Evolutionary conservation across 2,329 filamentous ascomycete species (phyloP).

Genomic region (Leptodontidium sp.): DNA sequence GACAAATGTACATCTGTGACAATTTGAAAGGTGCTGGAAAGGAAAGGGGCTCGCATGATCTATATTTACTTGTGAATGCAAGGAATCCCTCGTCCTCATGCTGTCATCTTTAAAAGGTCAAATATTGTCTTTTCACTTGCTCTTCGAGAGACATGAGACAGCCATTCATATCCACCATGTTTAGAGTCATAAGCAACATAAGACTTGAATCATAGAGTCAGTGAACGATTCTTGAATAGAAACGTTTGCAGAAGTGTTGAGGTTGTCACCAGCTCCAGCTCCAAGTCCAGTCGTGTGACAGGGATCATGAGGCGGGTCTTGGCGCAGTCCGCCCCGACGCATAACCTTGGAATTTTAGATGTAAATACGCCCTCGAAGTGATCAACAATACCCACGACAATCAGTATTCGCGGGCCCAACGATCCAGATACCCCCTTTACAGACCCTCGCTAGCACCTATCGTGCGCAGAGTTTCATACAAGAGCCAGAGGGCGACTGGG

Average conservation of each 20-base stretch:
- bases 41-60: conserved; percentile 20
- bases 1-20: too few species aligned
- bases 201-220: background rate
- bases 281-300: conserved; percentile 8
- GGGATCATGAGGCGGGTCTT: conserved; percentile 15
- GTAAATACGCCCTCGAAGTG: conserved; percentile 10
- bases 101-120: conserved; percentile 12
- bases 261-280: background rate
- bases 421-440: conserved; percentile 3
- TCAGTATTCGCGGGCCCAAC: background rate
- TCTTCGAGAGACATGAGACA: background rate
- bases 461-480: background rate
- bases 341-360: conserved; percentile 23
- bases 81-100: conserved; percentile 21
- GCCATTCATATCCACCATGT: too few species aligned
- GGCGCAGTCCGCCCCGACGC: background rate
- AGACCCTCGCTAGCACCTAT: background rate
- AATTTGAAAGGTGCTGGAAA: background rate
- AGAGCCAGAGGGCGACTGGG: conserved; percentile 3
- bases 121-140: background rate
- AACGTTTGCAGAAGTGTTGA: background rate
- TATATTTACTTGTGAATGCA: conserved; percentile 21
- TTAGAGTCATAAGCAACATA: background rate
- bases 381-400: conserved; percentile 14
- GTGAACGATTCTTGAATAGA: too few species aligned